phyloP scores from a whole-genome alignment of 2,329 filamentous ascomycete species.

The Leptographium wingfieldii region DNA sequence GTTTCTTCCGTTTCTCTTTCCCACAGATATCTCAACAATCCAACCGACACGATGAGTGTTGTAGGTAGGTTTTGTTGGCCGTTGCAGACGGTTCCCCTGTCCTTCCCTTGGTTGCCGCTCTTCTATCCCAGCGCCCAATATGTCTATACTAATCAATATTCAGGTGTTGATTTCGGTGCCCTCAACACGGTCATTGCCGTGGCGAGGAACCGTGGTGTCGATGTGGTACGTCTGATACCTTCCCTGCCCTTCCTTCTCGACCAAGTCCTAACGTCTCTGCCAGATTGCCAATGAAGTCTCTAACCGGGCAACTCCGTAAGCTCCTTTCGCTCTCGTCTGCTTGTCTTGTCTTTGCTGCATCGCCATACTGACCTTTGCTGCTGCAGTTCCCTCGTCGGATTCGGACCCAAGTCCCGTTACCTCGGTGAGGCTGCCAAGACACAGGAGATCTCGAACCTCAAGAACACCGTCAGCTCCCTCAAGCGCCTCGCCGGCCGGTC shows the following conservation, averaged over 20 bases:
- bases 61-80: slow-evolving; percentile 9
- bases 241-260: slow-evolving; percentile 4
- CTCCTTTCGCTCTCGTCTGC: slow-evolving; percentile 16
- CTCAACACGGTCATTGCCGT: slow-evolving; percentile 96
- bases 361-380: slow-evolving; percentile 4
- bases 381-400: slow-evolving; percentile 76
- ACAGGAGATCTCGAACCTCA: slow-evolving; percentile 97
- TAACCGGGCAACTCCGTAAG: slow-evolving; percentile 95
- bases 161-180: slow-evolving; percentile 87
- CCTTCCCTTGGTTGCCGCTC: no score
- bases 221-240: slow-evolving; percentile 63
- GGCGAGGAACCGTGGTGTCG: slow-evolving; percentile 95
- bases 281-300: slow-evolving; percentile 99
- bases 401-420: slow-evolving; percentile 86
- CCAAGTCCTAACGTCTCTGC: slow-evolving; percentile 10
- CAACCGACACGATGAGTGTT: slow-evolving; percentile 13
- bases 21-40: not conserved
- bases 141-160: slow-evolving; percentile 2
- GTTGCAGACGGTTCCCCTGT: not conserved
- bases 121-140: not conserved
- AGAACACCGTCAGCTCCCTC: slow-evolving; percentile 90
- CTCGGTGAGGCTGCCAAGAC: slow-evolving; percentile 94
- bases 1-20: not conserved
- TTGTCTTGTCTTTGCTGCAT: not conserved
- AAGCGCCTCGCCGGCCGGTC: slow-evolving; percentile 85